Percentiles rank a stretch among this genome's conserved stretches.
phyloP scores from a whole-genome alignment of 257 asterid genomes.

The Echium plantagineum region DNA sequence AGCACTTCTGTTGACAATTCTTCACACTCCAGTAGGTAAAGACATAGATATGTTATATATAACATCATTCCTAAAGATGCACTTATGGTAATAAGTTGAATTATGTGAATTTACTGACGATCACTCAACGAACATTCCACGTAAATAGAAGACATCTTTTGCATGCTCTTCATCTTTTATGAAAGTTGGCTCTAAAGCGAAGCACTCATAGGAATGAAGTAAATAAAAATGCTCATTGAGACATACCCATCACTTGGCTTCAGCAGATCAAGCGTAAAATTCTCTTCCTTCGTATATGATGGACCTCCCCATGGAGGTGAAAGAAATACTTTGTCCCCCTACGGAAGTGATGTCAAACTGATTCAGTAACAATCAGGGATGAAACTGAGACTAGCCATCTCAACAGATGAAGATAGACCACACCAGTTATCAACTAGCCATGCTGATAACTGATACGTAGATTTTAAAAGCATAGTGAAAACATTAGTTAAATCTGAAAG shows the following conservation, averaged over 20 bases:
- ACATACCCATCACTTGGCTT: slow-evolving; percentile 84
- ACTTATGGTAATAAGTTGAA: not conserved
- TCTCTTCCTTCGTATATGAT: slow-evolving; percentile 38
- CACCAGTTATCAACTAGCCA: not conserved
- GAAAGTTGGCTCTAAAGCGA: no score
- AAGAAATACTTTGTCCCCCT: slow-evolving; percentile 85
- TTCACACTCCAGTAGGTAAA: not conserved
- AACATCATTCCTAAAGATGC: not conserved
- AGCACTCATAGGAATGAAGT: not conserved
- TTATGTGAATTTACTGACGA: not conserved
- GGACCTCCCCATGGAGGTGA: slow-evolving; percentile 99
- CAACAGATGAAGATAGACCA: not conserved
- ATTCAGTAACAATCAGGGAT: slow-evolving; percentile 8
- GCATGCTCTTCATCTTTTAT: no score
- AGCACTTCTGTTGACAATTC: not conserved
- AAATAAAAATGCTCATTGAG: not conserved
- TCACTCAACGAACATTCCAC: no score
- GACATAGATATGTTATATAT: not conserved
- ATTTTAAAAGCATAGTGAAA: not conserved
- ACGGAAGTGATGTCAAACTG: slow-evolving; percentile 14
- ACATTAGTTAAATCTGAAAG: not conserved
- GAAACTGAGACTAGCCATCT: not conserved
- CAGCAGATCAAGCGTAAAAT: slow-evolving; percentile 53
- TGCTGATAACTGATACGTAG: not conserved
- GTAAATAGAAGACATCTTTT: no score